A percentile compares a stretch with the other conserved stretches of the same genome.
These are phyloP conservation scores for Arthroderma sp. DNA, from an alignment of 2,329 filamentous ascomycete genomes.

Conservation along the genomic window DNA sequence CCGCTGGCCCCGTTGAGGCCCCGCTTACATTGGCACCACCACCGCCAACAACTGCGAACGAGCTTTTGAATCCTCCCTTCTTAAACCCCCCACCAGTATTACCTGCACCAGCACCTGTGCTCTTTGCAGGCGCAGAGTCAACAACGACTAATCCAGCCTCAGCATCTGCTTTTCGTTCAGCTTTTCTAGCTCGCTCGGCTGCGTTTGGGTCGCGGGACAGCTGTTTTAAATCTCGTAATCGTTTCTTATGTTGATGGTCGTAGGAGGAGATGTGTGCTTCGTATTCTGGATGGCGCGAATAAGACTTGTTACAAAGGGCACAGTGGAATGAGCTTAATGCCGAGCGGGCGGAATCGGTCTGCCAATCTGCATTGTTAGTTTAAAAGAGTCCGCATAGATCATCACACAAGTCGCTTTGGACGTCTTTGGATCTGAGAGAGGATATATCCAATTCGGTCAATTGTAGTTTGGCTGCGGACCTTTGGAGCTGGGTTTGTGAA, in stretches of 20 bases:
- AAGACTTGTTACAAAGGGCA: slow-evolving; percentile 83
- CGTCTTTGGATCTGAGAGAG: no score
- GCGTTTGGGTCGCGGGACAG: slow-evolving; percentile 31
- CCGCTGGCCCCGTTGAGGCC: slow-evolving; percentile 11
- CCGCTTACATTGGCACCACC: slow-evolving; percentile 11
- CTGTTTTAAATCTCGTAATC: slow-evolving; percentile 35
- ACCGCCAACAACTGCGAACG: slow-evolving; percentile 47
- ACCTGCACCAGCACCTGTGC: slow-evolving; percentile 26
- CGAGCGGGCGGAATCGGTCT: slow-evolving; percentile 55
- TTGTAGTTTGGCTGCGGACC: slow-evolving; percentile 16
- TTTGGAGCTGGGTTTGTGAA: slow-evolving; percentile 36
- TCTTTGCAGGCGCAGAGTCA: slow-evolving; percentile 17
- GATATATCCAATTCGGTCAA: background rate
- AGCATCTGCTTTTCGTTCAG: slow-evolving; percentile 30
- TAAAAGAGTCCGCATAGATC: slow-evolving; percentile 3
- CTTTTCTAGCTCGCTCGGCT: slow-evolving; percentile 29
- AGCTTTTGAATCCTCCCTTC: slow-evolving; percentile 71
- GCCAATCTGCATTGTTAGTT: background rate
- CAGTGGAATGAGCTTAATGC: slow-evolving; percentile 72
- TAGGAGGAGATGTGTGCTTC: slow-evolving; percentile 89
- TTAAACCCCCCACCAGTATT: slow-evolving; percentile 44
- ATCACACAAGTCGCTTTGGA: background rate
- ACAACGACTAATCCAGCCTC: slow-evolving; percentile 28
- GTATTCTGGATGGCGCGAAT: slow-evolving; percentile 89
- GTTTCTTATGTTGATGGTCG: slow-evolving; percentile 86